These are phyloP conservation scores for Beauveria caledonica DNA, from an alignment of 2,329 filamentous ascomycete species.

Conservation along the genomic window DNA sequence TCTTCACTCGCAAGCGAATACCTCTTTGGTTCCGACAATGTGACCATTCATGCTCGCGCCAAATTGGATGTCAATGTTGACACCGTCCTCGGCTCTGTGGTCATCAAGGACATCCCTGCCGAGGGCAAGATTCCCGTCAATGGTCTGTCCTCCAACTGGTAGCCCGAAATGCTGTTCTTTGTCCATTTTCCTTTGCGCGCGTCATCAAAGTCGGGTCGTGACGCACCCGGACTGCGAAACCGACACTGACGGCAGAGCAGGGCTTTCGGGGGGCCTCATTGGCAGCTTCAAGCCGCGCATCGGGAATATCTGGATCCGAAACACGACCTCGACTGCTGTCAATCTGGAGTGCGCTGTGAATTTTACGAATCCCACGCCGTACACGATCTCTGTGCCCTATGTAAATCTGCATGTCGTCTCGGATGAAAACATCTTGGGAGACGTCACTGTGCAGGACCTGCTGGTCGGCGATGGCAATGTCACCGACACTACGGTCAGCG, in stretches of 20 bases:
- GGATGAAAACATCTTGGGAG: slow-evolving; percentile 67
- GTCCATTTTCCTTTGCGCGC: neutral
- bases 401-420: slow-evolving; percentile 67
- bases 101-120: slow-evolving; percentile 75
- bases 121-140: slow-evolving; percentile 84
- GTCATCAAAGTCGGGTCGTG: neutral
- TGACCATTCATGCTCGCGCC: slow-evolving; percentile 69
- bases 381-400: slow-evolving; percentile 75
- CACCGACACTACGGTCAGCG: slow-evolving; percentile 56
- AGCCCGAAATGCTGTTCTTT: slow-evolving; percentile 16
- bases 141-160: slow-evolving; percentile 66
- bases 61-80: slow-evolving; percentile 74
- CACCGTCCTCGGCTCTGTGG: slow-evolving; percentile 73
- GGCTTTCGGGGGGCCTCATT: slow-evolving; percentile 47
- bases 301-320: slow-evolving; percentile 61
- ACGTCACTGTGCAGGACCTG: slow-evolving; percentile 59
- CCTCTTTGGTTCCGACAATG: slow-evolving; percentile 61
- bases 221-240: neutral
- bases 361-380: slow-evolving; percentile 83
- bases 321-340: slow-evolving; percentile 64
- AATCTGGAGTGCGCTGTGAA: slow-evolving; percentile 66
- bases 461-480: slow-evolving; percentile 63
- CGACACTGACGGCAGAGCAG: slow-evolving; percentile 29
- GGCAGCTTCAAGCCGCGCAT: slow-evolving; percentile 51
- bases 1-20: slow-evolving; percentile 72